Conservation (phyloP, 805 yeast genomes). For the Grigorovia transvaalensis region DNA sequence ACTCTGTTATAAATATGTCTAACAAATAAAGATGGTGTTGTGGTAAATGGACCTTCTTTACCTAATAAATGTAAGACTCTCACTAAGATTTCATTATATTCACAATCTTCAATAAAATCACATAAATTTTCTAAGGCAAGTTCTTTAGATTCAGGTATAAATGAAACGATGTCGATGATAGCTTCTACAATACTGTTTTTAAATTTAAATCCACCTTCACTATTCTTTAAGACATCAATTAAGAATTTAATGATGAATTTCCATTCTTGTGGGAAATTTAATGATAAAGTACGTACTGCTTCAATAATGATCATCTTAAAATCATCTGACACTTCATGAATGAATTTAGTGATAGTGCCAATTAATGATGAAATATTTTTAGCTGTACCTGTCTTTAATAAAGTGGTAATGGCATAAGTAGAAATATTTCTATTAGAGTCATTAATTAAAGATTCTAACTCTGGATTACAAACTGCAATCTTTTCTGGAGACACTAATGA, state of each 20-base stretch:
- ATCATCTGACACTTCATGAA: conserved; percentile 92
- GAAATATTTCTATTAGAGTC: conserved; percentile 88
- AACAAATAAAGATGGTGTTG: conserved; percentile 81
- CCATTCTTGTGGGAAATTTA: conserved; percentile 89
- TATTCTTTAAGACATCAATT: conserved; percentile 70
- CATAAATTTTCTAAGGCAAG: conserved; percentile 79
- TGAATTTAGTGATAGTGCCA: conserved; percentile 73
- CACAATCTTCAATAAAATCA: conserved; percentile 98
- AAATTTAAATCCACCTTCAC: conserved; percentile 77
- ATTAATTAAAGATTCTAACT: conserved; percentile 76
- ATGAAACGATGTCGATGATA: conserved; percentile 79
- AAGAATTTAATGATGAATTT: conserved; percentile 71
- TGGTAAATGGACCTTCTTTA: conserved; percentile 82
- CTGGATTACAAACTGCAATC: conserved; percentile 68
- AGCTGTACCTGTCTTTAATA: conserved; percentile 88
- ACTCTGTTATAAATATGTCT: conserved; percentile 96
- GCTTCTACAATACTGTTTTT: conserved; percentile 88
- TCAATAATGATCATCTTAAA: conserved; percentile 91
- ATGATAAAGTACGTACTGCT: conserved; percentile 83
- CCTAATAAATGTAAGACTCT: conserved; percentile 87
- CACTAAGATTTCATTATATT: conserved; percentile 87
- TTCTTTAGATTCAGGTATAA: conserved; percentile 75
- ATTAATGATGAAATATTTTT: conserved; percentile 83
- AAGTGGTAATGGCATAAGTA: conserved; percentile 92
- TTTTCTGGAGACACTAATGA: conserved; percentile 76